phyloP scores from a whole-genome alignment of 192 early-diverging fungal species.

The Mycoemilia scoparia region DNA sequence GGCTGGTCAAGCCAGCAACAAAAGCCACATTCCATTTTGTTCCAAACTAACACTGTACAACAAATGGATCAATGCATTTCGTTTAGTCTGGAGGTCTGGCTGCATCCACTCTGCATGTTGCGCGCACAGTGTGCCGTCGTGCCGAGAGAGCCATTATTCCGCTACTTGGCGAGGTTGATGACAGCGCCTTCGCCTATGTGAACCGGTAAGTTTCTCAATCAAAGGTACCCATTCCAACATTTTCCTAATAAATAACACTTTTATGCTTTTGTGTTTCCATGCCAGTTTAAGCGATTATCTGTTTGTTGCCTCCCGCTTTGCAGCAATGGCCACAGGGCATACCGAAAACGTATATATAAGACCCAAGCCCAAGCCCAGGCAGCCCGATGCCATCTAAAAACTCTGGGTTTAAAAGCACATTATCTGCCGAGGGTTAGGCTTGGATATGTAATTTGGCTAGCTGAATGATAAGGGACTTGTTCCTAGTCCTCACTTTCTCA shows the following conservation, averaged over 20 bases:
- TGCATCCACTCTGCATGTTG: conserved; percentile 63
- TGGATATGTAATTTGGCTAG: too few species aligned
- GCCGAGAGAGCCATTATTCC: conserved; percentile 71
- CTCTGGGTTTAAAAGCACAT: too few species aligned
- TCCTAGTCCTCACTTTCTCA: too few species aligned
- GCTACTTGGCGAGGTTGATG: conserved; percentile 31
- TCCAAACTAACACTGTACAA: not conserved
- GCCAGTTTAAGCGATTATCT: conserved; percentile 82
- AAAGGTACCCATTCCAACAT: not conserved
- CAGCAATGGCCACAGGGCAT: conserved; percentile 49
- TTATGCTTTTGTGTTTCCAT: conserved; percentile 16
- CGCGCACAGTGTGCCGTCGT: conserved; percentile 64
- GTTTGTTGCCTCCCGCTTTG: conserved; percentile 72
- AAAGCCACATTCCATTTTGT: not conserved
- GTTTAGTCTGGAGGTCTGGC: conserved; percentile 78
- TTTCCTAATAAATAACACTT: not conserved
- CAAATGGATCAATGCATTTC: too few species aligned
- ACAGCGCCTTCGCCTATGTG: conserved; percentile 14
- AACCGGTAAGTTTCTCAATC: conserved; percentile 1
- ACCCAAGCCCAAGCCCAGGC: too few species aligned
- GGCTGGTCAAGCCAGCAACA: too few species aligned
- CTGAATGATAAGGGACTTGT: too few species aligned
- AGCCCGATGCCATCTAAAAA: too few species aligned
- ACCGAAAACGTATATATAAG: conserved; percentile 66
- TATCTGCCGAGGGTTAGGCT: too few species aligned